These are phyloP conservation scores for Talaromyces atroroseus DNA, from an alignment of 2,329 filamentous ascomycete species.

Conservation along the genomic window DNA sequence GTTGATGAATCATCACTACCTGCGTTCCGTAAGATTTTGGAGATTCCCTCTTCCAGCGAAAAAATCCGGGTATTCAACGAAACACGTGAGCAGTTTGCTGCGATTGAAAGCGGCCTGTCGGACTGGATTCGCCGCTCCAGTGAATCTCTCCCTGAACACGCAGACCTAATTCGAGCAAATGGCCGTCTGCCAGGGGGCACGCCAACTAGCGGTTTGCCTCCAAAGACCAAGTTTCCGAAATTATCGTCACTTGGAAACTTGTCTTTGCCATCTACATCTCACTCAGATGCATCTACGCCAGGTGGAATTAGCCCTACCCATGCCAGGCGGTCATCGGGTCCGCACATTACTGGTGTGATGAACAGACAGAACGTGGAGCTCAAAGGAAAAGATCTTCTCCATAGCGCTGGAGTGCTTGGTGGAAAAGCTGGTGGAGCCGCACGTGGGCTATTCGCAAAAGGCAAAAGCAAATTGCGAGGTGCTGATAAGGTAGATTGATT, in stretches of 20 bases:
- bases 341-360: conserved; percentile 34
- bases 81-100: conserved; percentile 64
- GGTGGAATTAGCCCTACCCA: conserved; percentile 27
- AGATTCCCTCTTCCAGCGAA: conserved; percentile 58
- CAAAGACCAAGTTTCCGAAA: conserved; percentile 40
- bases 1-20: conserved; percentile 41
- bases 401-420: conserved; percentile 68
- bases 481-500: conserved; percentile 82
- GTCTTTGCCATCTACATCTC: conserved; percentile 19
- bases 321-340: conserved; percentile 31
- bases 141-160: conserved; percentile 49
- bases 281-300: conserved; percentile 22
- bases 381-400: conserved; percentile 83
- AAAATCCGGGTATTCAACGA: conserved; percentile 70
- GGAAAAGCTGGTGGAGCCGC: conserved; percentile 68
- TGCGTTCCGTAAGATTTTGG: conserved; percentile 72
- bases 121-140: conserved; percentile 52
- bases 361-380: conserved; percentile 64
- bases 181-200: conserved; percentile 26
- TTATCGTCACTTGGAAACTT: conserved; percentile 28
- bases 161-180: conserved; percentile 37
- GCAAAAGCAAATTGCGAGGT: conserved; percentile 70
- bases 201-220: conserved; percentile 25
- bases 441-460: conserved; percentile 86
- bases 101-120: conserved; percentile 68